A percentile compares a stretch with the other conserved stretches of the same genome.
These are phyloP conservation scores for Arthroderma uncinatum DNA, from an alignment of 2,329 filamentous ascomycete genomes.

Conservation along the genomic window DNA sequence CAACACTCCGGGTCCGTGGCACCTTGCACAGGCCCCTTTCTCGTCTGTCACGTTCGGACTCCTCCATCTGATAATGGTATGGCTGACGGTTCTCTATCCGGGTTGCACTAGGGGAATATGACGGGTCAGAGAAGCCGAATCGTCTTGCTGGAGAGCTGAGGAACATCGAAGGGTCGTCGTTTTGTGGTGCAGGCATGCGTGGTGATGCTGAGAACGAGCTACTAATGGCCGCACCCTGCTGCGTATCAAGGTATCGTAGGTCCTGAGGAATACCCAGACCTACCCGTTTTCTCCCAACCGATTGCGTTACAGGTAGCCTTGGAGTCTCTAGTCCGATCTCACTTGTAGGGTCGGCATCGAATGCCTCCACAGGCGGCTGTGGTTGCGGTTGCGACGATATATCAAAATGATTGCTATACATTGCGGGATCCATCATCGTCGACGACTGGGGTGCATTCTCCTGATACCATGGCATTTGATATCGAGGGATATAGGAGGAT, in stretches of 20 bases:
- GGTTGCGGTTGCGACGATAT: conserved; percentile 7
- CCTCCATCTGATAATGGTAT: conserved; percentile 40
- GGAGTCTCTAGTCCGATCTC: conserved; percentile 5
- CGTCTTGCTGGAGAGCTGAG: conserved; percentile 39
- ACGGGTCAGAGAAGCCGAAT: conserved; percentile 33
- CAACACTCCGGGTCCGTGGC: conserved; percentile 24
- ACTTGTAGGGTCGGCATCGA: conserved; percentile 5
- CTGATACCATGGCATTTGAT: conserved; percentile 41
- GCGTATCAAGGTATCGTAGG: background rate
- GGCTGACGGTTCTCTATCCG: conserved; percentile 29
- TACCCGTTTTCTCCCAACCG: background rate
- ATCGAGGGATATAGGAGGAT: conserved; percentile 44
- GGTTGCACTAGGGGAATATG: conserved; percentile 20
- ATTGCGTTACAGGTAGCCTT: background rate
- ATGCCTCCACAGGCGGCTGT: conserved; percentile 15
- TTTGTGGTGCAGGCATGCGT: conserved; percentile 24
- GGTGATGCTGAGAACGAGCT: conserved; percentile 38
- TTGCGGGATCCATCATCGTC: conserved; percentile 13
- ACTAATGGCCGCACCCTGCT: conserved; percentile 28
- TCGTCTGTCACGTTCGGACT: conserved; percentile 33
- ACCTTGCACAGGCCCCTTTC: conserved; percentile 24
- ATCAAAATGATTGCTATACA: conserved; percentile 19
- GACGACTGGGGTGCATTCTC: conserved; percentile 22
- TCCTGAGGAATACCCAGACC: background rate
- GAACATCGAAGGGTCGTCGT: conserved; percentile 39